phyloP scores from a whole-genome alignment of 106 monocot species.

The Xerophyta viscosa region DNA sequence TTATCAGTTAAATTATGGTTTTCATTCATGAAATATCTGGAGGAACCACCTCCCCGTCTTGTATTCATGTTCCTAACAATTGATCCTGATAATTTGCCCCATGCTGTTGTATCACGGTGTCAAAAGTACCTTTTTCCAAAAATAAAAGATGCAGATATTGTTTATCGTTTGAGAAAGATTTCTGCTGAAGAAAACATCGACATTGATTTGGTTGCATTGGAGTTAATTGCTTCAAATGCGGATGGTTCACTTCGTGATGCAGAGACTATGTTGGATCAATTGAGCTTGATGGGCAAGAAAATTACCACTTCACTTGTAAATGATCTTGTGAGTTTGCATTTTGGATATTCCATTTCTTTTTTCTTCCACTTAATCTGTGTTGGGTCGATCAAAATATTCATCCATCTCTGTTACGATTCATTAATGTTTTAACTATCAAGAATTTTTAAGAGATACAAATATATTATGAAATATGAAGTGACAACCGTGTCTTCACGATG shows the following conservation, averaged over 20 bases:
- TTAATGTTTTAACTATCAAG: too few species aligned
- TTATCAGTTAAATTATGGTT: conserved; percentile 52
- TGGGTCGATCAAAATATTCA: too few species aligned
- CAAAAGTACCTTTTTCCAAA: conserved; percentile 70
- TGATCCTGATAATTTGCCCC: conserved; percentile 48
- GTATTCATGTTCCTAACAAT: conserved; percentile 63
- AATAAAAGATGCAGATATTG: conserved; percentile 56
- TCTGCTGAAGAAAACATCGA: conserved; percentile 56
- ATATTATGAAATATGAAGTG: too few species aligned
- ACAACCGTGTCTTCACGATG: too few species aligned
- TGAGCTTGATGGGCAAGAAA: conserved; percentile 51
- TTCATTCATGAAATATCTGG: conserved; percentile 40
- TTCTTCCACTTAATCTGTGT: too few species aligned
- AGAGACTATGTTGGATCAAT: conserved; percentile 58
- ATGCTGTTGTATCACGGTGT: conserved; percentile 41
- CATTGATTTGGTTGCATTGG: conserved; percentile 44
- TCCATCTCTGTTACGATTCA: too few species aligned
- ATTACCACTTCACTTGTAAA: conserved; percentile 57
- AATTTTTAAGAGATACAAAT: too few species aligned
- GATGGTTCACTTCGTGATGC: conserved; percentile 75
- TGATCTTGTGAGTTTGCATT: conserved; percentile 70
- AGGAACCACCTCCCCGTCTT: conserved; percentile 42
- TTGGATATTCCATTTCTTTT: too few species aligned
- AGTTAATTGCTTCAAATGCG: conserved; percentile 57
- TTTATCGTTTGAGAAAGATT: conserved; percentile 35